Evolutionary conservation across 2,329 filamentous ascomycete genomes (phyloP), one percentile per base, ranked within the genome.

Genomic region (Ascosphaera aggregata): DNA sequence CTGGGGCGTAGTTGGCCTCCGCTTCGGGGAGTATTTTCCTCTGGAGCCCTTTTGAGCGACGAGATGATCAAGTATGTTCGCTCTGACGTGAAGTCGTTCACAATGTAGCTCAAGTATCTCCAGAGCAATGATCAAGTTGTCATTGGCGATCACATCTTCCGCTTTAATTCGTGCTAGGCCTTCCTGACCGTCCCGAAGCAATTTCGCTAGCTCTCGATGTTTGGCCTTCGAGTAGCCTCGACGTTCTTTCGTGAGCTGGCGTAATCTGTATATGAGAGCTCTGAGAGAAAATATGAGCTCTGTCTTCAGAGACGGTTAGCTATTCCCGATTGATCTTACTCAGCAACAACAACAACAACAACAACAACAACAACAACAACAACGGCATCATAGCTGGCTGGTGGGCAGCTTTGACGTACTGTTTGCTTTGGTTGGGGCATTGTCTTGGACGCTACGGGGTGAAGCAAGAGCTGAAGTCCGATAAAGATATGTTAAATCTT

Each of bases 51-150:
- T 32, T n/a, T 32, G 30, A 7, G 30, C 30, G 30, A 32, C 46
- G 24, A 48, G 20, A 38, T 48, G 46, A 41, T 48, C 46, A 31
- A 48, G 20, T n/a, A 48, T 43, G 41, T 47, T 47, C 24, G 44
- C 46, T 11, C 46, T 37, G 9, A 46, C 46, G 18, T 43, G 45
- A 18, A 48, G 38, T 37, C 45, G 43, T 37, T 48, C 46, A 20
- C 45, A 48, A 19, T 47, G 42, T 24, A 48, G 22, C 41, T 48
- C 46, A 8, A 48, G 19, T 19, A 48, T 47, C 39, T 48, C 46
- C 40, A 48, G 36, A 13, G 44, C 46, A 9, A 42, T 40, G 9
- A 48, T 46, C 34, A 47, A 27, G 27, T 45, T 45, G 39, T 48
- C 46, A 19, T 45, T 48, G 30, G 42, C 42, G 39, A 48, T 48